phyloP scores from a whole-genome alignment of 2,329 filamentous ascomycete species.

The Teratosphaeria epicoccoides region DNA sequence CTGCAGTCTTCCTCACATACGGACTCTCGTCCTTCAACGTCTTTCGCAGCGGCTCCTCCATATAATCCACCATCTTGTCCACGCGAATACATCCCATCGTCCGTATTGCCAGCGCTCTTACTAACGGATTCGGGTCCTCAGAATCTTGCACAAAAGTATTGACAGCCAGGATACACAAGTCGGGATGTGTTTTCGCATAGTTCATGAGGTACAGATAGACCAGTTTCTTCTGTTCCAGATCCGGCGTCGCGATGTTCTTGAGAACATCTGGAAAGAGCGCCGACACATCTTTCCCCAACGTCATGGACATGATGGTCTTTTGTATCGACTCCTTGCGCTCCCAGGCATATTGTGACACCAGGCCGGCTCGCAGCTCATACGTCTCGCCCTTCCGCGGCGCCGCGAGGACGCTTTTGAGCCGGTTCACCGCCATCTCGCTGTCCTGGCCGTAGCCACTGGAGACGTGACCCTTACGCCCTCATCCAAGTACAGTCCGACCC shows the following conservation, averaged over 20 bases:
- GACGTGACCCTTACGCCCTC: background rate
- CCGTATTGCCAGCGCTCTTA: constrained; percentile 86
- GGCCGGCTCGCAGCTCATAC: constrained; percentile 86
- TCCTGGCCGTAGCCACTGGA: background rate
- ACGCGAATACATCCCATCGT: constrained; percentile 98
- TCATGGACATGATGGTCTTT: constrained; percentile 99
- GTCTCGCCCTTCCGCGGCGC: constrained; percentile 94
- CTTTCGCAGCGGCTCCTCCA: constrained; percentile 95
- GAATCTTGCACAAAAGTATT: constrained; percentile 99
- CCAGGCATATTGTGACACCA: constrained; percentile 97
- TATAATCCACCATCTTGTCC: constrained; percentile 99
- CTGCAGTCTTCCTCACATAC: constrained; percentile 95
- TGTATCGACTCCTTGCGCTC: constrained; percentile 98
- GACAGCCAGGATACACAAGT: constrained; percentile 95
- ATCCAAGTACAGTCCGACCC: background rate
- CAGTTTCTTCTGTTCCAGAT: constrained; percentile 98
- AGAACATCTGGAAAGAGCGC: constrained; percentile 93
- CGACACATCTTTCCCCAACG: constrained; percentile 94
- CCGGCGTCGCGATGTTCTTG: constrained; percentile 93
- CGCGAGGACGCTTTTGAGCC: constrained; percentile 87
- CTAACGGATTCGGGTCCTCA: constrained; percentile 93
- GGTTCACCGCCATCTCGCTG: constrained; percentile 75
- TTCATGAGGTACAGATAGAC: constrained; percentile 99
- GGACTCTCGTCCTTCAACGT: constrained; percentile 94
- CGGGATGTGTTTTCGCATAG: constrained; percentile 97